Conservation (phyloP, 2,329 filamentous ascomycete species). For the Nothophoma quercina region DNA sequence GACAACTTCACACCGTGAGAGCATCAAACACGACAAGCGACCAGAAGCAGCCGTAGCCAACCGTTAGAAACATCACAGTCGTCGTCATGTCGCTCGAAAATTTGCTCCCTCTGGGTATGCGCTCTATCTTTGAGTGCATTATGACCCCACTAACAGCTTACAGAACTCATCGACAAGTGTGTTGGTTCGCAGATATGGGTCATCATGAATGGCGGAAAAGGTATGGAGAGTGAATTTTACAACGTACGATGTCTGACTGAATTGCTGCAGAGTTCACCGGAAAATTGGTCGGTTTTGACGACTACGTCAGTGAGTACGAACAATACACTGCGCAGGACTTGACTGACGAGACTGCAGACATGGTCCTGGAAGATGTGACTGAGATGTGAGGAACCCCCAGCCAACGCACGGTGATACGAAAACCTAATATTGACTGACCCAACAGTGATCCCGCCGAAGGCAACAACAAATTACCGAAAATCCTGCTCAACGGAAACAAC, state of each 20-base stretch:
- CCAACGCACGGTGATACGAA: not conserved
- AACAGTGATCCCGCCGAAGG: slow-evolving; percentile 83
- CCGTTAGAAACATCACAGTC: not conserved
- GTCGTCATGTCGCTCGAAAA: slow-evolving; percentile 39
- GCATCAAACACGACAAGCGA: slow-evolving; percentile 7
- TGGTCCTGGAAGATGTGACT: slow-evolving; percentile 96
- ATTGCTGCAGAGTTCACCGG: slow-evolving; percentile 82
- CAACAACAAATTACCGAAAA: slow-evolving; percentile 90
- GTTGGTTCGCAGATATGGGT: slow-evolving; percentile 98
- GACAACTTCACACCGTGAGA: slow-evolving; percentile 16
- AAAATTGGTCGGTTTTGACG: slow-evolving; percentile 93
- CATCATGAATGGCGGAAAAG: slow-evolving; percentile 99
- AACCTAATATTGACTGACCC: slow-evolving; percentile 15
- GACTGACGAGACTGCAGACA: slow-evolving; percentile 68
- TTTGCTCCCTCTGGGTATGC: slow-evolving; percentile 42
- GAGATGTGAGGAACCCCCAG: slow-evolving; percentile 74
- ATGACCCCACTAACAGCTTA: slow-evolving; percentile 24
- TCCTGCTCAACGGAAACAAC: slow-evolving; percentile 96
- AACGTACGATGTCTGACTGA: slow-evolving; percentile 9
- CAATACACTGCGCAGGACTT: not conserved
- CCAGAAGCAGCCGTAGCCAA: not conserved
- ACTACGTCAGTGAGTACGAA: slow-evolving; percentile 95
- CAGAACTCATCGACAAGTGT: slow-evolving; percentile 98
- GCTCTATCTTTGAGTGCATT: not conserved
- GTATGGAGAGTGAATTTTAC: slow-evolving; percentile 54